Evolutionary conservation across 1,284 basidiomycete species (phyloP).

Genomic region (Bondarzewia mesenterica): DNA sequence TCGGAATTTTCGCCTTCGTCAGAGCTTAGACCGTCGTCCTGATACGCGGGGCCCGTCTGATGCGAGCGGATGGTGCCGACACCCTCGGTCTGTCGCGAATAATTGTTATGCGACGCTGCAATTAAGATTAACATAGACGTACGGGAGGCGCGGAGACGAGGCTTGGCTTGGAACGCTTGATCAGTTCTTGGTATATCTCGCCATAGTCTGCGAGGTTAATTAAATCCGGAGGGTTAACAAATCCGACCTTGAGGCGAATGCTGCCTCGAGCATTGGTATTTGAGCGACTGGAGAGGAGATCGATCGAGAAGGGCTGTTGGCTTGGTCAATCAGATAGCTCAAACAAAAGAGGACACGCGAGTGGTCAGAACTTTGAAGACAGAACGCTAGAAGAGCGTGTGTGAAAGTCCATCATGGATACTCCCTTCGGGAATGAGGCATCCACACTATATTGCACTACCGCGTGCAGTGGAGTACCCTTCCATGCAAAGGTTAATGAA

Average conservation of each 20-base stretch:
- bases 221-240: conserved; percentile 43
- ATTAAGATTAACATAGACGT: conserved; percentile 22
- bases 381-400: background rate
- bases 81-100: conserved; percentile 62
- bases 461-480: too few relatives aligned
- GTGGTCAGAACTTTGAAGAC: conserved; percentile 3
- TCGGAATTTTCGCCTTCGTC: conserved; percentile 35
- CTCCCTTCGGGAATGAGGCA: too few relatives aligned
- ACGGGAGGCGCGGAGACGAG: conserved; percentile 79
- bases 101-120: background rate
- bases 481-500: too few relatives aligned
- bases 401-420: background rate
- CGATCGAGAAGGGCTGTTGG: conserved; percentile 42
- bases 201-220: conserved; percentile 34
- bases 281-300: conserved; percentile 59
- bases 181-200: conserved; percentile 58
- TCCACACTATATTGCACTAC: too few relatives aligned
- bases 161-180: conserved; percentile 55
- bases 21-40: conserved; percentile 73
- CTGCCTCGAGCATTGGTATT: conserved; percentile 53
- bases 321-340: background rate
- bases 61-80: conserved; percentile 79
- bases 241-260: conserved; percentile 72
- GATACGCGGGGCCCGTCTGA: conserved; percentile 45
- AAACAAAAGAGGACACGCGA: background rate